These are phyloP conservation scores for Solanum appendiculatum DNA, from an alignment of 257 asterid species.

Conservation along the genomic window DNA sequence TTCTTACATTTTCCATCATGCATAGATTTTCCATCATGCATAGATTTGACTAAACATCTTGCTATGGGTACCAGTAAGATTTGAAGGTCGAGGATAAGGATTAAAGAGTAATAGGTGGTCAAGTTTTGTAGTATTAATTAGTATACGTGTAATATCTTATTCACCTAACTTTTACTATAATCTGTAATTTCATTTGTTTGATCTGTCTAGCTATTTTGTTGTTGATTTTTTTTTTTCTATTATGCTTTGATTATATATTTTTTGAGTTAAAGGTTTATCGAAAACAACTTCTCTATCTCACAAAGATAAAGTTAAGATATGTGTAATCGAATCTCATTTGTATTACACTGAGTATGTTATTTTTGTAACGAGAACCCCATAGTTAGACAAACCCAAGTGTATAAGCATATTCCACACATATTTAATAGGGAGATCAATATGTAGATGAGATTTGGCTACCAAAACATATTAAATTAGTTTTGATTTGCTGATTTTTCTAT, in stretches of 20 bases:
- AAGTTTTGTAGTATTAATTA: not conserved
- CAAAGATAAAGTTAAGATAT: not conserved
- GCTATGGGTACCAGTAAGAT: too few relatives aligned
- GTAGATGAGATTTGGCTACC: not conserved
- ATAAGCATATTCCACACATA: not conserved
- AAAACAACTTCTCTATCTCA: too few relatives aligned
- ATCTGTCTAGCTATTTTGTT: too few relatives aligned
- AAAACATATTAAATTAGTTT: not conserved
- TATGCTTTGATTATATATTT: too few relatives aligned
- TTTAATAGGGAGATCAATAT: not conserved
- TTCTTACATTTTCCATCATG: not conserved
- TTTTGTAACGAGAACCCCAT: not conserved
- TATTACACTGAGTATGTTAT: not conserved
- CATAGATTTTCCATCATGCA: not conserved
- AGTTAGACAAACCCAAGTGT: not conserved
- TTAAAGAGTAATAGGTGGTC: too few relatives aligned
- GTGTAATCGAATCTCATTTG: not conserved
- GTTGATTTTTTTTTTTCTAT: fast-evolving
- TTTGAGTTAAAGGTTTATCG: too few relatives aligned
- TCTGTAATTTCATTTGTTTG: too few relatives aligned
- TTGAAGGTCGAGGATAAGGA: too few relatives aligned
- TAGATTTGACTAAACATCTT: not conserved
- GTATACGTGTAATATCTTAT: too few relatives aligned
- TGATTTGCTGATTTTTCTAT: not conserved
- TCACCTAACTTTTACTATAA: not conserved